phyloP scores from a whole-genome alignment of 2,329 filamentous ascomycete genomes.

The Aspergillus awamori region DNA sequence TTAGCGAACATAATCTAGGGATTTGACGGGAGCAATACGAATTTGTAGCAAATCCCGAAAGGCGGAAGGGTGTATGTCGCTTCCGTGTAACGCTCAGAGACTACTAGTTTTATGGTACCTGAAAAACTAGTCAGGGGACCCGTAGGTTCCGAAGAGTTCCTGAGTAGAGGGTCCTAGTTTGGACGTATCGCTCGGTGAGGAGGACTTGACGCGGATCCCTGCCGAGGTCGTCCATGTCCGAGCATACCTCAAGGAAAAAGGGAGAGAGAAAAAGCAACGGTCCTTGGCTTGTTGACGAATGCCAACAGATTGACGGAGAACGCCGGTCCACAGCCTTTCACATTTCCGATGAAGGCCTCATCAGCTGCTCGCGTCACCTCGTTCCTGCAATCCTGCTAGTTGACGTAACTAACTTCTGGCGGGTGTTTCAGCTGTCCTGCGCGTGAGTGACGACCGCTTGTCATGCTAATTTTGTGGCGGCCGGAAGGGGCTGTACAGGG shows the following conservation, averaged over 20 bases:
- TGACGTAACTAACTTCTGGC: constrained; percentile 11
- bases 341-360: constrained; percentile 9
- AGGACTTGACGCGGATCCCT: not conserved
- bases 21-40: not conserved
- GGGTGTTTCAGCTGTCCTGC: constrained; percentile 13
- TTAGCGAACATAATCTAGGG: not conserved
- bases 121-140: not conserved
- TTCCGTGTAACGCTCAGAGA: not conserved
- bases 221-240: not conserved
- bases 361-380: constrained; percentile 20
- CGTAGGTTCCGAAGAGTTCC: not conserved
- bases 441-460: not conserved
- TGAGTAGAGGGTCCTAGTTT: not conserved
- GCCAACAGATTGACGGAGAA: not conserved
- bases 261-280: not conserved
- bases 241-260: constrained; percentile 1
- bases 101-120: not conserved
- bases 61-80: not conserved
- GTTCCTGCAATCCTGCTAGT: constrained; percentile 9
- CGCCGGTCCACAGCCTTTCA: not conserved
- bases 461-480: constrained; percentile 9
- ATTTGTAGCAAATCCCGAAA: not conserved
- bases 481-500: constrained; percentile 11
- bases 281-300: constrained; percentile 4
- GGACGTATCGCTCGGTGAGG: not conserved